Evolutionary conservation across 371 early-diverging fungal species (phyloP), one percentile per base, ranked within the genome.

Genomic region (Circinella minor): DNA sequence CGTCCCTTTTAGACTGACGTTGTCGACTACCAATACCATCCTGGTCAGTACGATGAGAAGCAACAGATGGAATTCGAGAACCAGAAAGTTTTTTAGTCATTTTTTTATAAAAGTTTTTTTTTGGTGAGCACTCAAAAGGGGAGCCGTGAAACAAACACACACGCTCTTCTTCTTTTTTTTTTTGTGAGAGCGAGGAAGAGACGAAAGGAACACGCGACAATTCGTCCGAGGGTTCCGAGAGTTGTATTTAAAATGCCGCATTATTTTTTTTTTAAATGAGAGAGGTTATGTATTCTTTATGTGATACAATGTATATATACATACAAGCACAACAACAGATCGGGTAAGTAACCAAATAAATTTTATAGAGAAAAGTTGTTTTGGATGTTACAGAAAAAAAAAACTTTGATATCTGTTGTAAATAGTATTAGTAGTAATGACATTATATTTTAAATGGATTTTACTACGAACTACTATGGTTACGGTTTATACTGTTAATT

Each of bases 1-100:
- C 83, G 61, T 83, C 83, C 70, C 73, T 77, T 59, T 78, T 83
- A 9, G 74, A 71, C 55, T 83, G 83, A 54, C 83, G 74, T 54
- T 79, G 83, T 67, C 83, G 76, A 63, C 79, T 79, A 34, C 43
- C 67, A 36, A 67, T 37, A 27, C 71, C 69, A 13, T 71, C 67
- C 0, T 73, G 64, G 18, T 76, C 75, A 7, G 71, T 36, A 57
- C 65, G 73, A 49, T 81, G 77, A 14, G 79, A 69, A 18, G 76
- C 73, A 14, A 68, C 74, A 55, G 81, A 75, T 59, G 81, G 79
- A 14, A 81, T 71, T 67, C 80, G 72, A 49, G 77, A 73, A 37
- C 68, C 46, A 27, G 70, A 70, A 48, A 39, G 70, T 65, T 51
- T 51, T 51, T 70, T 70, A 34, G 65, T 59, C 70, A 70, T 67